phyloP scores from a whole-genome alignment of 495 filamentous ascomycete genomes.

The Durotheca rogersii region DNA sequence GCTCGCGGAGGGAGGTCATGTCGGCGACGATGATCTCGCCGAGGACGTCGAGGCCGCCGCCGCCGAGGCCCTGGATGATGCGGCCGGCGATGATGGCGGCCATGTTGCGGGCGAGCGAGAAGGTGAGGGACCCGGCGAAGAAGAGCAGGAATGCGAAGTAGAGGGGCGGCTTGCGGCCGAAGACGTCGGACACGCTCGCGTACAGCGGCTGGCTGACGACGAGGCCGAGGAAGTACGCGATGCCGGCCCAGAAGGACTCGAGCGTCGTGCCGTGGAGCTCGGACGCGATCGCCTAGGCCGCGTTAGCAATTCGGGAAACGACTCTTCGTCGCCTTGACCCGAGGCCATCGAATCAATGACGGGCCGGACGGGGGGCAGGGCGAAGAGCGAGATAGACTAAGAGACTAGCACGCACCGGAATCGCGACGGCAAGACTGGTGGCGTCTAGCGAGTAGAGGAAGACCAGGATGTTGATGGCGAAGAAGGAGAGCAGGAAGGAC shows the following conservation, averaged over 20 bases:
- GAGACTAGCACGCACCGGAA: constrained; percentile 15
- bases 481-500: constrained; percentile 24
- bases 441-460: constrained; percentile 23
- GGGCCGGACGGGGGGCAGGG: background rate
- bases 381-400: background rate
- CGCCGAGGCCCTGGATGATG: constrained; percentile 73
- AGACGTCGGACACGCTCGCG: constrained; percentile 62
- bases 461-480: constrained; percentile 24
- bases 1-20: constrained; percentile 39
- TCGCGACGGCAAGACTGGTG: constrained; percentile 23
- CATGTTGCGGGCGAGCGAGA: constrained; percentile 63
- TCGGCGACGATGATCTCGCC: constrained; percentile 76
- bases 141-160: constrained; percentile 66
- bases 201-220: constrained; percentile 49
- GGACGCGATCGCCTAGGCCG: constrained; percentile 39
- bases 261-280: constrained; percentile 55
- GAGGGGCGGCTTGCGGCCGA: constrained; percentile 72
- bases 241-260: constrained; percentile 61
- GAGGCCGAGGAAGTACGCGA: constrained; percentile 54
- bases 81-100: constrained; percentile 70
- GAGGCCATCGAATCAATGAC: no score
- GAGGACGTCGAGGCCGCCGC: constrained; percentile 71
- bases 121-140: constrained; percentile 61
- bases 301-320: no score
- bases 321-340: no score